Conservation (phyloP, 2,329 filamentous ascomycete species). For the Diaporthe destruens region DNA sequence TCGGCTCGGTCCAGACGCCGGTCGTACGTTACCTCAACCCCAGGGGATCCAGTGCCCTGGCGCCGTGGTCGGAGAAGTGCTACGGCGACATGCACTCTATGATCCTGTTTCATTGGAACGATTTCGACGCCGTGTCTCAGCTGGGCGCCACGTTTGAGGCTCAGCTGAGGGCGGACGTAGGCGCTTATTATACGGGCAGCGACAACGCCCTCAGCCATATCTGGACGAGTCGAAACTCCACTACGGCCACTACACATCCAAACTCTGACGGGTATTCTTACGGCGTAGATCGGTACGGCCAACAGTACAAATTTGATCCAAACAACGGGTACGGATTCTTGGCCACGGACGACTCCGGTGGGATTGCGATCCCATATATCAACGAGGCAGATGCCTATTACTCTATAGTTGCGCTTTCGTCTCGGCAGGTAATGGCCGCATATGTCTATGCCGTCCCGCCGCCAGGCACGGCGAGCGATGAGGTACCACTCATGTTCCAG, state of each 20-base stretch:
- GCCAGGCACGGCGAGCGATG: slow-evolving; percentile 43
- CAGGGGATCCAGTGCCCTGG: slow-evolving; percentile 79
- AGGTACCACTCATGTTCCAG: slow-evolving; percentile 79
- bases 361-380: slow-evolving; percentile 74
- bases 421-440: slow-evolving; percentile 82
- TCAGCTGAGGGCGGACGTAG: slow-evolving; percentile 37
- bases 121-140: slow-evolving; percentile 70
- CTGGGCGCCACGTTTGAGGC: slow-evolving; percentile 39
- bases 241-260: neutral
- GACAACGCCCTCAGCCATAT: neutral
- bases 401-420: slow-evolving; percentile 83
- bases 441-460: slow-evolving; percentile 80
- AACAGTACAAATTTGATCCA: slow-evolving; percentile 43
- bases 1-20: slow-evolving; percentile 80
- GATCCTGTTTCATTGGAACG: slow-evolving; percentile 78
- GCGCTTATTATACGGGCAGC: slow-evolving; percentile 36
- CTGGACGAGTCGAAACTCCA: slow-evolving; percentile 3
- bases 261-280: neutral
- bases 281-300: slow-evolving; percentile 35
- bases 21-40: slow-evolving; percentile 82
- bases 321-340: slow-evolving; percentile 54
- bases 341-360: slow-evolving; percentile 76
- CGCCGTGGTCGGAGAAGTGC: slow-evolving; percentile 81
- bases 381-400: slow-evolving; percentile 78
- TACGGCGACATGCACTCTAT: slow-evolving; percentile 72